Percentiles rank a stretch among this genome's conserved stretches.
phyloP scores from a whole-genome alignment of 768 basidiomycete species.

The Pisolithus microcarpus region DNA sequence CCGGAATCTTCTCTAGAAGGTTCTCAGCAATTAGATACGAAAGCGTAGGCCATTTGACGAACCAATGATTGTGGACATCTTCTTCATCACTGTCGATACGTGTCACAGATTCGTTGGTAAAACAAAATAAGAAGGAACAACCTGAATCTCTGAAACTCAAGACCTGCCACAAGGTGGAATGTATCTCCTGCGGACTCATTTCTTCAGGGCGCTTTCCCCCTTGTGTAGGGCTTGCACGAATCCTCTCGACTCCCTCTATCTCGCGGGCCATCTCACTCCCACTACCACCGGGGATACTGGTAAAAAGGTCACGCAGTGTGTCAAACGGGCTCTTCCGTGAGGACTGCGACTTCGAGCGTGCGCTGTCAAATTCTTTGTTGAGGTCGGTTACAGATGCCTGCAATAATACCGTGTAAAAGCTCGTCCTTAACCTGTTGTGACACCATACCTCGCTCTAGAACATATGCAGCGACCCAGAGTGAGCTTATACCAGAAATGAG shows the following conservation, averaged over 20 bases:
- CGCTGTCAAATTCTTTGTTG: slow-evolving; percentile 67
- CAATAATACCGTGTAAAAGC: slow-evolving; percentile 7
- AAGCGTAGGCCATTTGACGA: slow-evolving; percentile 7
- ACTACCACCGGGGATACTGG: slow-evolving; percentile 53
- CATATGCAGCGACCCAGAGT: background rate
- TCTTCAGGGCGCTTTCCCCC: slow-evolving; percentile 68
- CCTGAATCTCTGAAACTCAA: slow-evolving; percentile 78
- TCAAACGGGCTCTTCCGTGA: slow-evolving; percentile 35
- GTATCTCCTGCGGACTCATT: slow-evolving; percentile 86
- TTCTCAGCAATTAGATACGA: background rate
- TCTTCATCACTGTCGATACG: slow-evolving; percentile 54
- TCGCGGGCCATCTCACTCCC: slow-evolving; percentile 65
- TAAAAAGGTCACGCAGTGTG: slow-evolving; percentile 53
- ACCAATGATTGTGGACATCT: slow-evolving; percentile 70
- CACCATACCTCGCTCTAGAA: slow-evolving; percentile 22
- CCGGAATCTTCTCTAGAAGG: slow-evolving; percentile 70
- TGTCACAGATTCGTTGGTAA: background rate
- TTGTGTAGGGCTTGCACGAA: slow-evolving; percentile 49
- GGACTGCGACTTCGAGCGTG: slow-evolving; percentile 45
- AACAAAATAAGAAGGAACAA: slow-evolving; percentile 13
- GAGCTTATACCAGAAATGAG: background rate
- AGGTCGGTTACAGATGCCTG: slow-evolving; percentile 84
- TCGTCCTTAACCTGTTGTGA: slow-evolving; percentile 4
- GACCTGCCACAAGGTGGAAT: slow-evolving; percentile 78
- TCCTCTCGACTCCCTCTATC: slow-evolving; percentile 65